These are phyloP conservation scores for Filobasidium floriforme DNA, from an alignment of 768 basidiomycete species.

Conservation along the genomic window DNA sequence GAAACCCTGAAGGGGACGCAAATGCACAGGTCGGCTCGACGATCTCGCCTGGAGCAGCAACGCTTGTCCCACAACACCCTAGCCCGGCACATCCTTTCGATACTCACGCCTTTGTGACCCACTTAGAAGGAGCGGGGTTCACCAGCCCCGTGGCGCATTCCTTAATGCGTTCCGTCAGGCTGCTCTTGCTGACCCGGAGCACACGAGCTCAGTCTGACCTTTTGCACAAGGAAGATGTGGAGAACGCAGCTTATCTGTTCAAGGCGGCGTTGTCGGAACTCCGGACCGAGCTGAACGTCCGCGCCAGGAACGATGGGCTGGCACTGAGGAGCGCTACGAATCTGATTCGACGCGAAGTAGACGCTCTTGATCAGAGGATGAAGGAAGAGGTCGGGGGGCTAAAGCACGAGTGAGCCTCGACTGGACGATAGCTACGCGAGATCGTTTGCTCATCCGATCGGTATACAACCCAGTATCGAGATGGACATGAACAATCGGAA, in stretches of 20 bases:
- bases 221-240: constrained; percentile 46
- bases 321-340: constrained; percentile 67
- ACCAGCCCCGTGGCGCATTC: constrained; percentile 29
- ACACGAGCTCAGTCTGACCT: constrained; percentile 35
- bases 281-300: constrained; percentile 72
- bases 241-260: constrained; percentile 83
- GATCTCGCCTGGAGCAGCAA: not conserved
- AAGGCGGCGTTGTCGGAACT: constrained; percentile 86
- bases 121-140: constrained; percentile 43
- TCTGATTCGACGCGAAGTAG: constrained; percentile 78
- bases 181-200: constrained; percentile 38
- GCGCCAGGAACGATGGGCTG: constrained; percentile 73
- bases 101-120: constrained; percentile 46
- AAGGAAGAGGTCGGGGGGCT: constrained; percentile 82
- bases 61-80: not conserved
- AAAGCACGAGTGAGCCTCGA: constrained; percentile 79
- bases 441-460: not conserved
- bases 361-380: constrained; percentile 76
- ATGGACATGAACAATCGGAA: constrained; percentile 93
- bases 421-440: not conserved
- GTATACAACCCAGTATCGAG: constrained; percentile 59
- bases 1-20: not conserved
- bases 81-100: constrained; percentile 45
- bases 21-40: not conserved
- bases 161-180: constrained; percentile 44